Conservation (phyloP, 257 asterid genomes). For the Nemophila menziesii region DNA sequence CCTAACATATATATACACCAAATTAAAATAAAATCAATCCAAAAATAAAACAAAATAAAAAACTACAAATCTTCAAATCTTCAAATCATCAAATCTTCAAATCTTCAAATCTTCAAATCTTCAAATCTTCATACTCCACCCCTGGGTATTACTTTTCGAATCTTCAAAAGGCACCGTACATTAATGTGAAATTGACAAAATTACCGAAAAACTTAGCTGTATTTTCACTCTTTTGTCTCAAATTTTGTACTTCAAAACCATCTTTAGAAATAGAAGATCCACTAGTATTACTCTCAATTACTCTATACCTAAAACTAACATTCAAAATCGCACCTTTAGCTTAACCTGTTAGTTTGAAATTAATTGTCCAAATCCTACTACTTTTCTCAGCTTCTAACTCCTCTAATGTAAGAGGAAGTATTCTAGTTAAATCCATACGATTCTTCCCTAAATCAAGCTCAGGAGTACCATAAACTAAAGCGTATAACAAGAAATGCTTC, state of each 20-base stretch:
- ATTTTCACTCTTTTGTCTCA: constrained; percentile 26
- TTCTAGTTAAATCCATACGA: constrained; percentile 68
- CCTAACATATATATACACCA: too few relatives aligned
- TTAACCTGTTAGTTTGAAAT: constrained; percentile 74
- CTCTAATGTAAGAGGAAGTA: constrained; percentile 85
- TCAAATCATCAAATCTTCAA: too few relatives aligned
- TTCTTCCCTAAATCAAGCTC: constrained; percentile 88
- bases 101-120: too few relatives aligned
- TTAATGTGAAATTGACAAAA: too few relatives aligned
- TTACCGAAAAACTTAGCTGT: constrained; percentile 15
- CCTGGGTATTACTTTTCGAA: too few relatives aligned
- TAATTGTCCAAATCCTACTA: constrained; percentile 89
- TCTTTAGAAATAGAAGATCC: constrained; percentile 19
- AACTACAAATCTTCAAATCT: too few relatives aligned
- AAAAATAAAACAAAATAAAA: too few relatives aligned
- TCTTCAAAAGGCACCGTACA: too few relatives aligned
- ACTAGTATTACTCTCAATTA: constrained; percentile 31
- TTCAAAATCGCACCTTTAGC: constrained; percentile 70
- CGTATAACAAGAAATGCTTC: constrained; percentile 66
- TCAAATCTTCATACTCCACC: too few relatives aligned
- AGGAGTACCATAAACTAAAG: constrained; percentile 53
- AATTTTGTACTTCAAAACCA: constrained; percentile 20
- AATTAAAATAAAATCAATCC: too few relatives aligned
- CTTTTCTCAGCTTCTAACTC: constrained; percentile 83
- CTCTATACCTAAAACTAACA: constrained; percentile 68